Percentiles rank a stretch among this genome's conserved stretches.
Conservation (phyloP, 371 early-diverging fungal genomes). For the Actinomucor elegans region DNA sequence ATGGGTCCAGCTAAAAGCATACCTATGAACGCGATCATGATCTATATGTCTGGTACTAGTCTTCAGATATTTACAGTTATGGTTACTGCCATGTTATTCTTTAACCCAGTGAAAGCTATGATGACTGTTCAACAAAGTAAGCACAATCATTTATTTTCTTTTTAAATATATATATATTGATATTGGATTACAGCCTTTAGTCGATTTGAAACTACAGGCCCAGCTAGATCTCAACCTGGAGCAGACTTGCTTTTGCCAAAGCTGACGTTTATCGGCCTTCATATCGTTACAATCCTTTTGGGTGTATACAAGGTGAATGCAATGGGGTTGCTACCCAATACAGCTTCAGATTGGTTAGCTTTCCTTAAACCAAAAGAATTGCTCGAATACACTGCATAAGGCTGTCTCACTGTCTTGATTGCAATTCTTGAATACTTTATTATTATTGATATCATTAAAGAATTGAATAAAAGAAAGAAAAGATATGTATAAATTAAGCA, state of each 20-base stretch:
- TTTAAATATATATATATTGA: no score
- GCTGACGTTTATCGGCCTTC: conserved; percentile 74
- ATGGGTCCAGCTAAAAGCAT: conserved; percentile 88
- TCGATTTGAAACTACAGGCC: conserved; percentile 55
- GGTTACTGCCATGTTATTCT: conserved; percentile 94
- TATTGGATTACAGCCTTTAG: conserved; percentile 65
- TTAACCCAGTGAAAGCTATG: conserved; percentile 81
- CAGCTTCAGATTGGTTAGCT: conserved; percentile 93
- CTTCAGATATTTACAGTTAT: conserved; percentile 96
- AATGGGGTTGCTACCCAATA: conserved; percentile 96
- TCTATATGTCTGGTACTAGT: conserved; percentile 95
- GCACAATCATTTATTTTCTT: background rate
- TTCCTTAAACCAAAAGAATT: conserved; percentile 79
- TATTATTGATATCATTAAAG: no score
- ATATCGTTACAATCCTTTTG: conserved; percentile 75
- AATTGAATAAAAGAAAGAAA: background rate
- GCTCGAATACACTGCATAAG: conserved; percentile 29
- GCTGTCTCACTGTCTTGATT: no score
- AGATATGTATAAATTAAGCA: background rate
- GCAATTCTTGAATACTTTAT: no score
- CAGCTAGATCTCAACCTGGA: conserved; percentile 40
- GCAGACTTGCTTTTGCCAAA: conserved; percentile 74
- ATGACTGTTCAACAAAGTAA: conserved; percentile 70
- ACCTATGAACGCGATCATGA: conserved; percentile 97
- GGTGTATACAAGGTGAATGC: conserved; percentile 89